A percentile compares a stretch with the other conserved stretches of the same genome.
Evolutionary conservation across 306 rosid species (phyloP).

Genomic region (Canavalia gladiata): DNA sequence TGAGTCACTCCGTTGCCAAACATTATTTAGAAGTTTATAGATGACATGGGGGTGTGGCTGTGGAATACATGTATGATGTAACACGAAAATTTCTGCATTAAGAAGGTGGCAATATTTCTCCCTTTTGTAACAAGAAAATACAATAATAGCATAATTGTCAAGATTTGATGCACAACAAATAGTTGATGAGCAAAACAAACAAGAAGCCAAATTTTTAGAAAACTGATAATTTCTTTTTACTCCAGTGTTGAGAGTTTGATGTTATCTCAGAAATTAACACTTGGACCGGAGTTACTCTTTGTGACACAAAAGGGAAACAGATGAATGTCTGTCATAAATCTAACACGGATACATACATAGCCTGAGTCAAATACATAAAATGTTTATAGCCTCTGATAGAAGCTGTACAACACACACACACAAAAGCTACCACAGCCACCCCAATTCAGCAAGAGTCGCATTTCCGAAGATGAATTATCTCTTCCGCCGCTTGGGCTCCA

Average conservation of each 20-base stretch:
- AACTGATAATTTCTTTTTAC: conserved; percentile 28
- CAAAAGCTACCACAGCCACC: conserved; percentile 45
- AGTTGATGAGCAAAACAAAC: background rate
- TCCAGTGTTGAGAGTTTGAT: conserved; percentile 39
- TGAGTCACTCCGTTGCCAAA: background rate
- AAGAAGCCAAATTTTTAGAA: conserved; percentile 19
- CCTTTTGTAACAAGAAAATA: background rate
- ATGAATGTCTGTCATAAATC: conserved; percentile 47
- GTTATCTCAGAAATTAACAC: conserved; percentile 46
- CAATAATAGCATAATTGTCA: background rate
- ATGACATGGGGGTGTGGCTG: background rate
- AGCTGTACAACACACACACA: conserved; percentile 57
- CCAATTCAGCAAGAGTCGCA: conserved; percentile 30
- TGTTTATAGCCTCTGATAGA: conserved; percentile 53
- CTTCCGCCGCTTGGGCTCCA: conserved; percentile 79
- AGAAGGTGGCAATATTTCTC: background rate
- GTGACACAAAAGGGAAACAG: conserved; percentile 38
- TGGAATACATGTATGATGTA: background rate
- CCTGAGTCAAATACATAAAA: conserved; percentile 56
- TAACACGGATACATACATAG: conserved; percentile 50
- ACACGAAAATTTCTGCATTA: background rate
- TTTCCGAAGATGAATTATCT: conserved; percentile 45
- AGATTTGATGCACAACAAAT: background rate
- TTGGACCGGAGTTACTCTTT: conserved; percentile 39
- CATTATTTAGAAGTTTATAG: background rate